phyloP scores from a whole-genome alignment of 352 stramenopile species.

The Phytophthora meadii region DNA sequence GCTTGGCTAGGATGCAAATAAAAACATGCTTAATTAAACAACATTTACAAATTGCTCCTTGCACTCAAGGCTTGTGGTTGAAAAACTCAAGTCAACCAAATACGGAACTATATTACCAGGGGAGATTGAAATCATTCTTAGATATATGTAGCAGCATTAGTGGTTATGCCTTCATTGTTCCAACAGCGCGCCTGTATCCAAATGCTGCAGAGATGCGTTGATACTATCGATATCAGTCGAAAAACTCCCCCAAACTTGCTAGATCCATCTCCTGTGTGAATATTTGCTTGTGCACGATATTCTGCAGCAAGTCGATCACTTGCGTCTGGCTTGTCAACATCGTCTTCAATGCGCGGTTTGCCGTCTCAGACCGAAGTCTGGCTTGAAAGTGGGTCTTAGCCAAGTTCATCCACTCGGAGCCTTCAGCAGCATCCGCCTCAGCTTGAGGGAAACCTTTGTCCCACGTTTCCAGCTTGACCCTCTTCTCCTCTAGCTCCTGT shows the following conservation, averaged over 20 bases:
- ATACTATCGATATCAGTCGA: too few species aligned
- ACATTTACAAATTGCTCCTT: too few species aligned
- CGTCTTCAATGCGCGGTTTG: slow-evolving; percentile 1
- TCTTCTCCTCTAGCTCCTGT: background rate
- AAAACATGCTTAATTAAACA: too few species aligned
- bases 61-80: too few species aligned
- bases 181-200: too few species aligned
- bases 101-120: too few species aligned
- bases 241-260: too few species aligned
- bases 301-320: background rate
- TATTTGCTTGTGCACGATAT: background rate
- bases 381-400: background rate
- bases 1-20: slow-evolving; percentile 45
- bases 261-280: background rate
- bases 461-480: background rate
- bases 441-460: background rate
- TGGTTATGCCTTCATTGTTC: too few species aligned
- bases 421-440: background rate
- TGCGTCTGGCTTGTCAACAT: background rate
- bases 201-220: too few species aligned
- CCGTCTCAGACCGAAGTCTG: slow-evolving; percentile 7
- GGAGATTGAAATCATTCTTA: too few species aligned
- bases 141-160: too few species aligned
- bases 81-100: too few species aligned
- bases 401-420: background rate